phyloP scores from a whole-genome alignment of 768 basidiomycete species.

The Mrakia blollopis region DNA sequence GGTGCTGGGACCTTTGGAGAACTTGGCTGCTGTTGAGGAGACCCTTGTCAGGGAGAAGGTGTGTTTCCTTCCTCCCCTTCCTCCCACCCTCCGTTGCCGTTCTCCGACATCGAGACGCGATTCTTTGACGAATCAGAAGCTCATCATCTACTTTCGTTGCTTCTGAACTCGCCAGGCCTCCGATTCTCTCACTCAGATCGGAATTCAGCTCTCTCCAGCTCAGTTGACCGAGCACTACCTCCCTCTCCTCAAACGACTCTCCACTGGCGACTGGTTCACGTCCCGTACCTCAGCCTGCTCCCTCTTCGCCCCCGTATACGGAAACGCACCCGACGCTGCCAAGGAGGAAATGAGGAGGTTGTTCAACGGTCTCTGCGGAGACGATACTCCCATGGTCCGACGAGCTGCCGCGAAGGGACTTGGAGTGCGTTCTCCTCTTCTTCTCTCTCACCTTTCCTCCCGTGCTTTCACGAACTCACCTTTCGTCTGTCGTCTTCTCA shows the following conservation, averaged over 20 bases:
- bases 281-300: slow-evolving; percentile 93
- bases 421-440: slow-evolving; percentile 66
- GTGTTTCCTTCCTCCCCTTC: slow-evolving; percentile 33
- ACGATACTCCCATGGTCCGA: slow-evolving; percentile 98
- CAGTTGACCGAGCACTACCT: slow-evolving; percentile 88
- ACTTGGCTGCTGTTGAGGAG: slow-evolving; percentile 93
- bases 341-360: slow-evolving; percentile 86
- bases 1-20: slow-evolving; percentile 85
- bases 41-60: slow-evolving; percentile 98
- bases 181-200: slow-evolving; percentile 89
- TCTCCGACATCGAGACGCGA: background rate
- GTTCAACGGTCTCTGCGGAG: slow-evolving; percentile 72
- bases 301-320: slow-evolving; percentile 83
- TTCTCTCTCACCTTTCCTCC: background rate
- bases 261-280: slow-evolving; percentile 97
- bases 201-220: slow-evolving; percentile 63
- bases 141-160: background rate
- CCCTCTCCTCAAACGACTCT: slow-evolving; percentile 80
- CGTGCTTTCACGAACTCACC: background rate
- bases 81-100: background rate
- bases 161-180: slow-evolving; percentile 63
- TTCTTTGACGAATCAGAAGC: no score
- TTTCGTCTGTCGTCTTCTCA: slow-evolving; percentile 41
- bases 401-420: slow-evolving; percentile 94
- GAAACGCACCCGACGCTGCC: slow-evolving; percentile 50